Evolutionary conservation across 805 yeast genomes (phyloP), one percentile per base, ranked within the genome.

Genomic region (Starmera quercuum): DNA sequence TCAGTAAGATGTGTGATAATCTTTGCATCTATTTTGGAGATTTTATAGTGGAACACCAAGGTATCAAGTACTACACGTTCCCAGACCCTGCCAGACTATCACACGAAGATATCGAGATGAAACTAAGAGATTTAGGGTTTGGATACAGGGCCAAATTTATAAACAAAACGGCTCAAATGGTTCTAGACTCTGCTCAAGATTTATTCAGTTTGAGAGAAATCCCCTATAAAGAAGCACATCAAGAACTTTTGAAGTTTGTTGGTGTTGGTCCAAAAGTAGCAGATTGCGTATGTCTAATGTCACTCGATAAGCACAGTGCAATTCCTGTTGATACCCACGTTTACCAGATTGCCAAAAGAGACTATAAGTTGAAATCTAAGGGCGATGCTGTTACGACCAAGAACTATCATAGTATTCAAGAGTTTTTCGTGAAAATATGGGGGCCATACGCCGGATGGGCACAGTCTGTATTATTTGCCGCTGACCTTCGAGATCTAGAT

Each of bases 241-340:
- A 66, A 6, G 75, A 68, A 31, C 59, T 92, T 27, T 63, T 81
- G 42, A 66, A 71, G 40, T 80, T 83, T 45, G 65, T 72, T 4
- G 98, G 98, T 1, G 96, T 92, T 0, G 98, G 98, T 0, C 97
- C 97, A 1, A 92, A 92, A 59, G 97, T 92, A 2, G 97, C 98
- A 0, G 98, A 92, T 47, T 92, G 98, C 55, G 92, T 92, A 12
- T 79, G 94, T 42, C 63, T 92, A 29, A 90, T 92, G 97, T 78
- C 92, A 3, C 64, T 90, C 39, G 90, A 83, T 47, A 80, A 83
- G 53, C 85, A 83, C 48, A 85, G 80, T 36, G 73, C 85, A 9
- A 96, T 92, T 4, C 98, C 98, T 0, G 84, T 92, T 1, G 98
- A 92, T 55, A 94, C 97, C 0, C 98, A 92, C 51, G 94, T 92